Evolutionary conservation across 768 basidiomycete genomes (phyloP), one percentile per base, ranked within the genome.

Genomic region (Lepiota brunneoincarnata): DNA sequence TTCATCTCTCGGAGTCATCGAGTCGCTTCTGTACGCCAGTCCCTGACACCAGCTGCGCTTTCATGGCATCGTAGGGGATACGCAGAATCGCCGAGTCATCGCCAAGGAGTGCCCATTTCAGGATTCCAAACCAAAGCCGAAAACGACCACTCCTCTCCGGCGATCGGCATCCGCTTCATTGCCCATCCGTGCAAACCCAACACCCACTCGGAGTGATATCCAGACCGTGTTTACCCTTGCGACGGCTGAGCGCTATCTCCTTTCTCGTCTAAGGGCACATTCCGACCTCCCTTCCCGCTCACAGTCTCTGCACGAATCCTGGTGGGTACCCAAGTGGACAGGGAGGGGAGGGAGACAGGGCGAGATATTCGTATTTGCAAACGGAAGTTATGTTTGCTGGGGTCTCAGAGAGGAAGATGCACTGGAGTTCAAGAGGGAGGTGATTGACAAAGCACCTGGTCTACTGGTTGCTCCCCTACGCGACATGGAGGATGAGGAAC

Each of bases 341-440:
- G 80, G 80, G 0, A 64, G 72, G 18, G 65, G 73, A 20, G 82
- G 75, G 17, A 71, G 72, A 53, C 77, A 83, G 51, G 93, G 93
- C 14, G 94, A 97, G 67, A 73, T 93, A 10, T 96, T 95, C 67
- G 79, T 97, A 11, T 97, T 97, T 66, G 77, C 80, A 17, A 93
- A 91, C 59, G 93, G 93, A 2, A 90, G 83, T 59, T 87, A 93
- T 54, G 94, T 97, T 5, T 92, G 86, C 61, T 97, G 93, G 93
- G 93, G 92, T 4, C 69, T 94, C 50, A 80, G 76, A 12, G 91
- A 94, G 67, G 76, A 77, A 7, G 89, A 89, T 36, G 93, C 89
- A 2, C 75, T 73, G 56, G 72, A 69, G 43, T 94, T 95, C 66
- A 79, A 83, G 20, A 66, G 70, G 21, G 77, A 89, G 48, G 76